A percentile compares a stretch with the other conserved stretches of the same genome.
Conservation (phyloP, 495 filamentous ascomycete species). For the Penicillium egyptiacum region DNA sequence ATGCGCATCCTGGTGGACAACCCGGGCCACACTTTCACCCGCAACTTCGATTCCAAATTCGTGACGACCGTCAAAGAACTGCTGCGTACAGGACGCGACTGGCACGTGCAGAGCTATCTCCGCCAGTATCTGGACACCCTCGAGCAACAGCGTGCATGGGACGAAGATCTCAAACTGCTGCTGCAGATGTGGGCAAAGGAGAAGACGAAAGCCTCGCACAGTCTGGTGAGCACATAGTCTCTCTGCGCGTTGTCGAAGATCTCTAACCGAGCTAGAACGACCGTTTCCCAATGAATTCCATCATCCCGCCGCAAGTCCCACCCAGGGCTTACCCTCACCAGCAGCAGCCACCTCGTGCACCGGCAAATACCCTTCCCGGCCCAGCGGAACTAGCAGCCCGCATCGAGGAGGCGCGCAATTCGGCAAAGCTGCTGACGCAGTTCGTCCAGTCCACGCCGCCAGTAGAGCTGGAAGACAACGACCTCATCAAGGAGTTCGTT, state of each 20-base stretch:
- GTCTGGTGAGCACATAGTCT: slow-evolving; percentile 14
- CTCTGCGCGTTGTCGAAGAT: not conserved
- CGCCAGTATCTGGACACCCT: slow-evolving; percentile 80
- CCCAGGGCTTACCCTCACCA: not conserved
- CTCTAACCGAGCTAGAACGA: not conserved
- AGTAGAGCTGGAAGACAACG: slow-evolving; percentile 71
- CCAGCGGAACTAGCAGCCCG: slow-evolving; percentile 79
- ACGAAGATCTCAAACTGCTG: slow-evolving; percentile 66
- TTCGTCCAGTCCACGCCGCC: slow-evolving; percentile 80
- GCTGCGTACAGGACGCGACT: slow-evolving; percentile 68
- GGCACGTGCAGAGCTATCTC: slow-evolving; percentile 77
- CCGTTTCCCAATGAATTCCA: slow-evolving; percentile 3
- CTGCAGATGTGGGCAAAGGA: slow-evolving; percentile 89
- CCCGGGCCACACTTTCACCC: slow-evolving; percentile 83
- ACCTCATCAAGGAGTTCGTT: slow-evolving; percentile 87
- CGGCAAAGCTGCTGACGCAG: slow-evolving; percentile 86
- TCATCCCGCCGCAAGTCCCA: not conserved
- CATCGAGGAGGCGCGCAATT: slow-evolving; percentile 85
- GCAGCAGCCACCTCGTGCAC: slow-evolving; percentile 24
- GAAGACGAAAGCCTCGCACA: slow-evolving; percentile 48
- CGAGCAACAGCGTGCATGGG: slow-evolving; percentile 63
- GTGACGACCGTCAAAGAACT: slow-evolving; percentile 71
- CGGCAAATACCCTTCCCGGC: slow-evolving; percentile 58
- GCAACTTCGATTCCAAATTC: slow-evolving; percentile 83
- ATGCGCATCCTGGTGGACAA: slow-evolving; percentile 90